phyloP scores from a whole-genome alignment of 345 rosid species.

The Gynandropsis gynandra region DNA sequence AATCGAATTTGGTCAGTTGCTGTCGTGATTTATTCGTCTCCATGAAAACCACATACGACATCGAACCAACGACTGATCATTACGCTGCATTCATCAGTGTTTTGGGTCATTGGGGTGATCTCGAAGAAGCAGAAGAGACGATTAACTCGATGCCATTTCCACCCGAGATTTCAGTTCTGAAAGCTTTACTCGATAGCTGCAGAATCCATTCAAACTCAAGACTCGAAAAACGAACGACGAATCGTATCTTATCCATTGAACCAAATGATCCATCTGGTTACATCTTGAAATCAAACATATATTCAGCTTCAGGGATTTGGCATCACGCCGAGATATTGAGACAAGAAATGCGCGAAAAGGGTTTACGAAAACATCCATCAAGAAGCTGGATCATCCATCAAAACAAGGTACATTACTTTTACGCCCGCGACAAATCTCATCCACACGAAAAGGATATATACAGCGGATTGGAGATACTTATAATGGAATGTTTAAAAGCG shows the following conservation, averaged over 20 bases:
- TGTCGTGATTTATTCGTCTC: constrained; percentile 53
- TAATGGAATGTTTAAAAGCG: constrained; percentile 57
- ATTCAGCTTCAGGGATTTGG: constrained; percentile 88
- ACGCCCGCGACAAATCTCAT: constrained; percentile 51
- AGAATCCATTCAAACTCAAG: constrained; percentile 49
- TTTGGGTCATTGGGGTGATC: constrained; percentile 67
- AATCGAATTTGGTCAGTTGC: constrained; percentile 39
- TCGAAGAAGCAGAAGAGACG: constrained; percentile 67
- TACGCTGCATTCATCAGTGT: constrained; percentile 55
- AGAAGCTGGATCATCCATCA: constrained; percentile 75
- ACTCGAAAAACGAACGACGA: constrained; percentile 49
- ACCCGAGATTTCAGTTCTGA: constrained; percentile 50
- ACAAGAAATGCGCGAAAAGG: constrained; percentile 53
- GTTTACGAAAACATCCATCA: constrained; percentile 57
- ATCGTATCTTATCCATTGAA: constrained; percentile 42
- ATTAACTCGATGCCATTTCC: constrained; percentile 44
- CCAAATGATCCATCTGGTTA: constrained; percentile 63
- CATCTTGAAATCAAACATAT: constrained; percentile 65
- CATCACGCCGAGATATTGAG: constrained; percentile 60
- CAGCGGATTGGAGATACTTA: constrained; percentile 58
- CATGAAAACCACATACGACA: constrained; percentile 35
- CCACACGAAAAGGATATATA: constrained; percentile 58
- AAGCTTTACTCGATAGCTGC: constrained; percentile 72
- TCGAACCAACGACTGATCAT: constrained; percentile 63
- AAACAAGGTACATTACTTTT: constrained; percentile 55